A percentile compares a stretch with the other conserved stretches of the same genome.
These are phyloP conservation scores for Astragalus membranaceus DNA, from an alignment of 306 rosid species.

Conservation along the genomic window DNA sequence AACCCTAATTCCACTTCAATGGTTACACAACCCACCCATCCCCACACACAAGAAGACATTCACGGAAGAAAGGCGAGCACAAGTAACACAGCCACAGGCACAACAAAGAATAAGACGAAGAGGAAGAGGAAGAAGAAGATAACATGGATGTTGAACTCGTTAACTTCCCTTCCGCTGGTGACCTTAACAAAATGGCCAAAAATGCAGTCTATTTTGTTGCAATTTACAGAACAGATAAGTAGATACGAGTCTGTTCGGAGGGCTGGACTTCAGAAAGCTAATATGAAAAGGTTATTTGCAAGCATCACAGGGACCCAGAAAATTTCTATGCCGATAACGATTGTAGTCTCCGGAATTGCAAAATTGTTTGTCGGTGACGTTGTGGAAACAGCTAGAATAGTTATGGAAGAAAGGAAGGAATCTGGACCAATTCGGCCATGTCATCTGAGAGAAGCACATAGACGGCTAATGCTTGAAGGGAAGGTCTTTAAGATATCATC, in stretches of 20 bases:
- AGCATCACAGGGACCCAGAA: constrained; percentile 86
- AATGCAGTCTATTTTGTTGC: constrained; percentile 69
- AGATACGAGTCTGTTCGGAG: constrained; percentile 88
- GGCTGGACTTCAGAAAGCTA: constrained; percentile 90
- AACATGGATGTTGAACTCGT: too few relatives aligned
- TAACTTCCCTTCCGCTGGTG: too few relatives aligned
- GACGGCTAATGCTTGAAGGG: constrained; percentile 87
- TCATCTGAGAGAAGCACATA: constrained; percentile 85
- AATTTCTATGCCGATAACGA: constrained; percentile 81
- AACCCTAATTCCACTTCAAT: too few relatives aligned
- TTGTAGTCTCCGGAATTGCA: constrained; percentile 91
- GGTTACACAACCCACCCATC: too few relatives aligned
- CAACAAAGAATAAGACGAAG: too few relatives aligned
- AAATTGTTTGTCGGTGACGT: constrained; percentile 91
- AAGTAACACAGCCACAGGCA: too few relatives aligned
- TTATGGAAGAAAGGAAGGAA: constrained; percentile 83
- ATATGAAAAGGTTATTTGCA: constrained; percentile 78
- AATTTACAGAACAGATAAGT: constrained; percentile 90
- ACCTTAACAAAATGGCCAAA: too few relatives aligned
- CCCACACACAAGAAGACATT: too few relatives aligned
- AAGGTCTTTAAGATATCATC: constrained; percentile 70
- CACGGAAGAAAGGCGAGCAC: too few relatives aligned
- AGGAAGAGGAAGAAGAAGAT: too few relatives aligned
- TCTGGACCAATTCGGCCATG: constrained; percentile 93
- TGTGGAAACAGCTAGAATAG: constrained; percentile 85